Conservation (phyloP, 108 stramenopile genomes). For the Nannochloropsis granulata region DNA sequence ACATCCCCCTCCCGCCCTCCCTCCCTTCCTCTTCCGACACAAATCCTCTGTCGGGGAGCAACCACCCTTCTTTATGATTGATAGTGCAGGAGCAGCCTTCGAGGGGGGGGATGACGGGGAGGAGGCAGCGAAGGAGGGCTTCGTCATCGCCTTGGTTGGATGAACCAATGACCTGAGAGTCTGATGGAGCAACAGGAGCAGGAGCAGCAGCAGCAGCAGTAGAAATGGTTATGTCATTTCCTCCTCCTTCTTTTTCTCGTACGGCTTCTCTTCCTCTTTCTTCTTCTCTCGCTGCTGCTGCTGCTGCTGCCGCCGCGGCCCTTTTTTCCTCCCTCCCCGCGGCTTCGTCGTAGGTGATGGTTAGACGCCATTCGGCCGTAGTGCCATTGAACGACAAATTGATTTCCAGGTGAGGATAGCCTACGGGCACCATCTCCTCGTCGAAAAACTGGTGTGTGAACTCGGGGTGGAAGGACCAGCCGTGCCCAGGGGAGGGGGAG, state of each 20-base stretch:
- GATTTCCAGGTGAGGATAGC: neutral
- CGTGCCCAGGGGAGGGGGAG: neutral
- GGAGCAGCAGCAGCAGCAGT: too few species aligned
- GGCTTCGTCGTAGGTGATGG: neutral
- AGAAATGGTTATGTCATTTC: too few species aligned
- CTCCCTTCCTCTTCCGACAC: neutral
- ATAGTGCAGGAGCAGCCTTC: neutral
- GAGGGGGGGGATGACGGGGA: neutral
- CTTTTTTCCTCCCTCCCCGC: neutral
- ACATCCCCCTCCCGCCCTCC: neutral
- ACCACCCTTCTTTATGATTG: neutral
- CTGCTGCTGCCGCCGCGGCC: neutral
- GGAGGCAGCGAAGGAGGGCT: neutral
- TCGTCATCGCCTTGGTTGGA: neutral
- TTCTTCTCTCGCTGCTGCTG: too few species aligned
- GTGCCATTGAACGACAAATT: neutral
- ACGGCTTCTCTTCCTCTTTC: too few species aligned
- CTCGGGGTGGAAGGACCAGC: neutral
- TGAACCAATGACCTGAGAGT: neutral
- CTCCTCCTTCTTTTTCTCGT: too few species aligned
- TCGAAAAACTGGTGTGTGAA: conserved; percentile 26
- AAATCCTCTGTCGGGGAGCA: neutral
- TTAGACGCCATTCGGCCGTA: conserved; percentile 2
- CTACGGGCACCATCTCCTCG: conserved; percentile 1
- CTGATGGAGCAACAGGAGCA: too few species aligned